These are phyloP conservation scores for Leccinellum luteum DNA, from an alignment of 768 basidiomycete species.

Conservation along the genomic window DNA sequence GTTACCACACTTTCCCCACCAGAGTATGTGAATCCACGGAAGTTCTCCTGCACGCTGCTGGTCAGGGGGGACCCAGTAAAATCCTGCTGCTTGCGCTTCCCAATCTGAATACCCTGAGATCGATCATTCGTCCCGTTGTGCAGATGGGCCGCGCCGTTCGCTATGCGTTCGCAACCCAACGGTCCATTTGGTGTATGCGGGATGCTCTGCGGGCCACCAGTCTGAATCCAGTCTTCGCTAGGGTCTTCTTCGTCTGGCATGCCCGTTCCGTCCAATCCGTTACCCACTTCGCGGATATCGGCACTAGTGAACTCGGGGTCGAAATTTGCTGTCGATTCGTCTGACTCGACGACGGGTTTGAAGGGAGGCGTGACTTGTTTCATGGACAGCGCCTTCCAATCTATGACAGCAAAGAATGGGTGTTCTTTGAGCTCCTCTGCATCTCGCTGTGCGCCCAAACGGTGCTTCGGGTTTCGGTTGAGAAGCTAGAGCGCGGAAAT, in stretches of 20 bases:
- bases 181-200: constrained; percentile 75
- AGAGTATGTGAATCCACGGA: constrained; percentile 89
- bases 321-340: constrained; percentile 97
- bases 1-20: constrained; percentile 66
- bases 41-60: constrained; percentile 93
- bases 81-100: constrained; percentile 43
- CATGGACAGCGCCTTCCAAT: constrained; percentile 83
- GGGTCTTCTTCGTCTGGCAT: constrained; percentile 60
- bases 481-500: constrained; percentile 61
- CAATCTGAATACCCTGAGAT: constrained; percentile 49
- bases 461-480: constrained; percentile 97
- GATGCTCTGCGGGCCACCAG: constrained; percentile 30
- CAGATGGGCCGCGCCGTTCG: constrained; percentile 8
- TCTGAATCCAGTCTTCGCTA: constrained; percentile 54
- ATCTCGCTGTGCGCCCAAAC: constrained; percentile 87
- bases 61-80: constrained; percentile 70
- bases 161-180: constrained; percentile 55
- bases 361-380: constrained; percentile 96
- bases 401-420: constrained; percentile 87
- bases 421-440: constrained; percentile 95
- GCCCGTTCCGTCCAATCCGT: constrained; percentile 45
- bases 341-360: constrained; percentile 96
- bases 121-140: constrained; percentile 20
- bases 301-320: constrained; percentile 96
- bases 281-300: constrained; percentile 74